A percentile compares a stretch with the other conserved stretches of the same genome.
These are phyloP conservation scores for Phytophthora macrochlamydospora DNA, from an alignment of 352 stramenopile species.

Conservation along the genomic window DNA sequence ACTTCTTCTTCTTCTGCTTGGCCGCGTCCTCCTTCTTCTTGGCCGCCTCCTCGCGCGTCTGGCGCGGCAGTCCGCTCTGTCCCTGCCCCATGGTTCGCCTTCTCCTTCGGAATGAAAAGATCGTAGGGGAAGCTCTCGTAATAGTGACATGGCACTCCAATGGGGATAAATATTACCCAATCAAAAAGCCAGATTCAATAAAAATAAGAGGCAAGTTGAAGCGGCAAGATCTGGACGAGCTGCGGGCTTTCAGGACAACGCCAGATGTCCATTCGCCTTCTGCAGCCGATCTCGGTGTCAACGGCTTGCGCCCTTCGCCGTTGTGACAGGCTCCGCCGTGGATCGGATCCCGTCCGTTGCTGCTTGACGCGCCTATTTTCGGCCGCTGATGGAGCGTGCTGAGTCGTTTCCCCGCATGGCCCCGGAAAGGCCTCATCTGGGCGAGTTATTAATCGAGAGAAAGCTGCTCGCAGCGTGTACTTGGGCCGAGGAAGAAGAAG, in stretches of 20 bases:
- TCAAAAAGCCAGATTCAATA: not conserved
- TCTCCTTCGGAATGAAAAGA: slow-evolving; percentile 28
- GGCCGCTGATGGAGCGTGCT: slow-evolving; percentile 11
- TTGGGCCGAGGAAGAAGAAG: not conserved
- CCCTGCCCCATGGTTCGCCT: slow-evolving; percentile 77
- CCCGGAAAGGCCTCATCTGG: not conserved
- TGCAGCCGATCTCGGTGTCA: not conserved
- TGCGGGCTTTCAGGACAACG: too few relatives aligned
- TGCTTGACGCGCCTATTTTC: slow-evolving; percentile 25
- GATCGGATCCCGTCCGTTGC: slow-evolving; percentile 25
- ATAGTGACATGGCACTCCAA: too few relatives aligned
- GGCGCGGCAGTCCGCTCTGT: slow-evolving; percentile 83
- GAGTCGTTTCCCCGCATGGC: slow-evolving; percentile 8
- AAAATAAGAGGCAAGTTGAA: not conserved
- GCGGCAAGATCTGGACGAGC: not conserved
- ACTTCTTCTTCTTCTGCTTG: slow-evolving; percentile 95
- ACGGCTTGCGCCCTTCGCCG: slow-evolving; percentile 4
- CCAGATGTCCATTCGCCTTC: too few relatives aligned
- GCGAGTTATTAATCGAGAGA: not conserved
- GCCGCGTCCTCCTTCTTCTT: slow-evolving; percentile 93
- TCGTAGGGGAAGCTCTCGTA: slow-evolving; percentile 2
- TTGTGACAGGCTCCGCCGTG: slow-evolving; percentile 3
- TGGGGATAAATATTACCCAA: slow-evolving; percentile 4
- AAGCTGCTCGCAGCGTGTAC: not conserved
- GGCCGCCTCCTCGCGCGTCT: slow-evolving; percentile 78